Base-by-base conservation (phyloP, 1,284 basidiomycete species). In the Xerocomus nothofagi region DNA sequence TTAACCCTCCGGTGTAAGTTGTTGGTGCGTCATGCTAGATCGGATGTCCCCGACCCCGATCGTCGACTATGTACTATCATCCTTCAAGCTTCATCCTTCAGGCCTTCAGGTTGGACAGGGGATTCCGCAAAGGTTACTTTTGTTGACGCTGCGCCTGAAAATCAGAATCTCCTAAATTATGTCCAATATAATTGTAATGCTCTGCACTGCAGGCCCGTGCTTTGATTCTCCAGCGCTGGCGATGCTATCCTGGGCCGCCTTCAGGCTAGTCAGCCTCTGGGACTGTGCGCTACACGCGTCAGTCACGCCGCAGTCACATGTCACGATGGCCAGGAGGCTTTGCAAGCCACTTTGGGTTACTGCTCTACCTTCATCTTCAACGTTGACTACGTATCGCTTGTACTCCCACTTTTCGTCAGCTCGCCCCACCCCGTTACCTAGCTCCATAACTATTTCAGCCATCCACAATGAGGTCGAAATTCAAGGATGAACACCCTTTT, bases 401-500 rank as follows among this genome's bases (percentile, higher is more conserved):
- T 46, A 42, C 48, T 50, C 46, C 51, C 43, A 51, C 53, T 50
- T 51, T 43, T 44, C 32, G 42, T 42, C 50, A 54, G 20, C 40
- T 39, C 39, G 34, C 41, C 26, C 42, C 41, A 27, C 38, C 32
- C 43, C 53, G 9, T 33, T 30, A 49, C 12, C 42, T 37, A 24
- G 12, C 15, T 43, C 37, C 15, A 12, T 47, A 53, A 50, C 54
- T 39, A 15, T 24, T 47, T 11, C 31, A 51, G 2, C 12, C 23
- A 45, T 33, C 21, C 46, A 45, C 36, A 47, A 97, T 98, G 88
- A 86, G 94, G 70, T 96, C 94, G 70, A 97, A 98, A 79, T 99
- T 99, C 82, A 99, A 99, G 85, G 96, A 98, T 74, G 97, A 99
- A 77, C 97, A 99, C 73, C 91, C 94, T 51, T 99, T 98, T 69